These are phyloP conservation scores for Zanthoxylum bungeanum DNA, from an alignment of 345 rosid species.

Conservation along the genomic window DNA sequence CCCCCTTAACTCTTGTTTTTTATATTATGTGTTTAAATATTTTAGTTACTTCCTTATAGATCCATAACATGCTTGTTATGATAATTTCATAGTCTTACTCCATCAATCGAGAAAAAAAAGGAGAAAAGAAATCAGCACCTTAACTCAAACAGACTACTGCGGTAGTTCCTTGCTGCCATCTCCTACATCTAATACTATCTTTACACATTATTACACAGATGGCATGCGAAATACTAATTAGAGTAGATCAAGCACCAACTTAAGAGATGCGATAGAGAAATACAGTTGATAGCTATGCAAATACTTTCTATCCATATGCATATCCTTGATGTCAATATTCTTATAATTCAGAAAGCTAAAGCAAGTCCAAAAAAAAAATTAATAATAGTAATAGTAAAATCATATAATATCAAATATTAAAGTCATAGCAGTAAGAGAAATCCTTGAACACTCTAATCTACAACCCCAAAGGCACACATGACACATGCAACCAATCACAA, in stretches of 20 bases:
- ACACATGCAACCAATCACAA: neutral
- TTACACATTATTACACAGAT: neutral
- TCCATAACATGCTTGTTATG: too few relatives aligned
- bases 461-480: neutral
- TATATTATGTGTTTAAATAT: too few relatives aligned
- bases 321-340: neutral
- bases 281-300: neutral
- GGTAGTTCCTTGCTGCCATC: neutral
- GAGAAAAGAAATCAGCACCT: neutral
- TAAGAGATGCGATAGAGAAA: neutral
- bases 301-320: neutral
- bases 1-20: too few relatives aligned
- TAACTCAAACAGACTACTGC: neutral
- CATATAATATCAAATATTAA: neutral
- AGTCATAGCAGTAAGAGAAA: neutral
- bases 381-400: neutral
- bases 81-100: neutral
- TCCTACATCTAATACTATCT: neutral
- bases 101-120: neutral
- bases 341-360: neutral
- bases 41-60: too few relatives aligned
- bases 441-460: neutral
- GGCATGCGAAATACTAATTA: neutral
- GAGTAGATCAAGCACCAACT: slow-evolving; percentile 1
- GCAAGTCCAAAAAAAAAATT: neutral